Percentiles rank a stretch among this genome's conserved stretches.
Conservation (phyloP, 306 rosid species). For the Cucurbita pepo region DNA sequence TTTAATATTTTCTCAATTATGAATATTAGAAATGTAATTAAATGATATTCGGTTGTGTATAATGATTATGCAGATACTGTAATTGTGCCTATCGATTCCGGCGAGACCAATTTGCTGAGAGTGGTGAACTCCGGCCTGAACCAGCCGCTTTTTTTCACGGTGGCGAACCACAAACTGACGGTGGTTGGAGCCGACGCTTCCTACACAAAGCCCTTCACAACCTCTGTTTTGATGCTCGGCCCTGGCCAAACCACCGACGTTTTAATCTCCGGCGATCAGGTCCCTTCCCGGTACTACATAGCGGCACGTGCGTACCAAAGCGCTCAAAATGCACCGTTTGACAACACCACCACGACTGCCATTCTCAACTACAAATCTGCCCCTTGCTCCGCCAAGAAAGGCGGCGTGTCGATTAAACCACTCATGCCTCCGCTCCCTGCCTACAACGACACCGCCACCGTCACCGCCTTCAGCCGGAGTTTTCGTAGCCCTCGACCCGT, state of each 20-base stretch:
- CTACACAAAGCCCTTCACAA: conserved; percentile 69
- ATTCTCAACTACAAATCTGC: conserved; percentile 54
- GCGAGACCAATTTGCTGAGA: conserved; percentile 66
- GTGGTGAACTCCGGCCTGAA: conserved; percentile 70
- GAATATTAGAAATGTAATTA: not conserved
- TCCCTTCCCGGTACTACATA: conserved; percentile 48
- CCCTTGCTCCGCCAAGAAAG: conserved; percentile 30
- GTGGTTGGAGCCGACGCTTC: conserved; percentile 89
- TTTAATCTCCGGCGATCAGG: conserved; percentile 54
- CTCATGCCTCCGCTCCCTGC: conserved; percentile 54
- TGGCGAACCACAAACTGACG: conserved; percentile 69
- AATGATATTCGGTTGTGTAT: not conserved
- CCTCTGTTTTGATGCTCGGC: conserved; percentile 63
- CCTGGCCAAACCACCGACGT: conserved; percentile 98
- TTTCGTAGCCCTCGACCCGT: conserved; percentile 39
- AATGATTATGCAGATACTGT: conserved; percentile 32
- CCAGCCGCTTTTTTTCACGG: conserved; percentile 55
- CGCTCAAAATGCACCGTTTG: conserved; percentile 60
- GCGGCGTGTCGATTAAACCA: conserved; percentile 25
- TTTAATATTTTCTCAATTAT: conserved; percentile 4
- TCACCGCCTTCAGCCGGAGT: conserved; percentile 47
- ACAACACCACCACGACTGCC: conserved; percentile 87
- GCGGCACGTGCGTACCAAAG: conserved; percentile 73
- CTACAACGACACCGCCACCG: conserved; percentile 65
- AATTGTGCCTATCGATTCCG: conserved; percentile 35